Evolutionary conservation across 352 stramenopile genomes (phyloP), one percentile per base, ranked within the genome.

Genomic region (Blastocystis sp.): DNA sequence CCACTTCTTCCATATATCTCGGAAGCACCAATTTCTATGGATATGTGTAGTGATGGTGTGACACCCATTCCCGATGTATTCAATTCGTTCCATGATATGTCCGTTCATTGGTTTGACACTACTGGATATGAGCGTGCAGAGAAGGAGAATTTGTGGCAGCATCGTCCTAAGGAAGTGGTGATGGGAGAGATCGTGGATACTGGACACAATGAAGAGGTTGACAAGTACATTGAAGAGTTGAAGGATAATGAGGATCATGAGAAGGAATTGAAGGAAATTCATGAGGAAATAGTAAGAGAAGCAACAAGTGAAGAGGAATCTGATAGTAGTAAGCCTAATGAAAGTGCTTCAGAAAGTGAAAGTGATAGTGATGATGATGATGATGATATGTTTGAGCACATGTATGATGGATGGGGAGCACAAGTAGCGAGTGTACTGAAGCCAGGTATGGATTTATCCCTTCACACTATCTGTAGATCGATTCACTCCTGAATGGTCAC

Each of bases 161-260:
- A 42, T 39, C 77, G 77, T 29, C 65, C 59, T n/a, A 74, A 87
- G 49, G 65, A 87, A 63, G 59, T 78, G 14, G 67, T 78, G 7
- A 66, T 78, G 58, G 65, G 65, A n/a, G 39, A 87, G 46, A 19
- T 87, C 9, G 32, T 71, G 19, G 77, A 78, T 24, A 74, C 39
- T 16, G 77, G 59, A 4, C 11, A 58, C n/a, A 78, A 87, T 46
- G 71, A 83, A 49, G 71, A 57, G 49, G 52, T 83, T 21, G 71
- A 83, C 4, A 59, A 57, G 71, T 83, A 83, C 35, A 59, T 65
- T n/a, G 71, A 87, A 5, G 65, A 87, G 29, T 39, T 87, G 21
- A 69, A 74, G 65, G 39, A 87, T 16, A 87, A 87, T 35, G 77
- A 87, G 27, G 77, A 87, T 21, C 59, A 87, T 16, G 77, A 87